Evolutionary conservation across 2,329 filamentous ascomycete genomes (phyloP).

Genomic region (Neonectria sp.): DNA sequence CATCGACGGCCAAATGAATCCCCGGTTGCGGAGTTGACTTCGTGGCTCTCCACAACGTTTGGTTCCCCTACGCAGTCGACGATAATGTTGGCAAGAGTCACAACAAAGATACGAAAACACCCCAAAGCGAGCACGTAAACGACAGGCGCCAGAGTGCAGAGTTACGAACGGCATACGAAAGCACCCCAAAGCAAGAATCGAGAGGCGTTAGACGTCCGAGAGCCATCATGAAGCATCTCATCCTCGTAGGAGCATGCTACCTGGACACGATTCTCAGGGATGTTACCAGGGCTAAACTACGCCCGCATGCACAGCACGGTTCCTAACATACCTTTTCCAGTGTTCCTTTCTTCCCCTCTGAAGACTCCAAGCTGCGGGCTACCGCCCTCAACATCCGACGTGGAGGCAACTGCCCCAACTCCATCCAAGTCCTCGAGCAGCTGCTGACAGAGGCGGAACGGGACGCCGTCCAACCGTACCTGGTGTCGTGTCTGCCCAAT

Average conservation of each 20-base stretch:
- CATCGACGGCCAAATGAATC: conserved; percentile 13
- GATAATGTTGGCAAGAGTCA: neutral
- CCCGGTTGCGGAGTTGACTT: conserved; percentile 10
- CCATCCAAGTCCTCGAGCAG: conserved; percentile 79
- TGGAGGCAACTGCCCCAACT: conserved; percentile 82
- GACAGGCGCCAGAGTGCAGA: neutral
- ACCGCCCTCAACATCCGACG: conserved; percentile 71
- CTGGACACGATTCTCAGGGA: conserved; percentile 79
- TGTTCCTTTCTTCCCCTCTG: conserved; percentile 75
- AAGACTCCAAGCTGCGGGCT: conserved; percentile 82
- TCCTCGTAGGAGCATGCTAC: conserved; percentile 79
- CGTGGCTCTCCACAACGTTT: neutral
- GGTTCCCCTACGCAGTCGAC: neutral
- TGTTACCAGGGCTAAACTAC: conserved; percentile 46
- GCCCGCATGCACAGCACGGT: neutral
- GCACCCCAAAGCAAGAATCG: neutral
- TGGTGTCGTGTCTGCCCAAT: conserved; percentile 70
- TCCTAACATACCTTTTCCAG: conserved; percentile 56
- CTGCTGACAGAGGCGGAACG: conserved; percentile 57
- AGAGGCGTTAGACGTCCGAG: neutral
- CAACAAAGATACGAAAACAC: neutral
- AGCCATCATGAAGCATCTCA: conserved; percentile 66
- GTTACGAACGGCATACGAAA: neutral
- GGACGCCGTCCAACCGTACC: conserved; percentile 54
- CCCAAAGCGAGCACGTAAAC: neutral